phyloP scores from a whole-genome alignment of 2,329 filamentous ascomycete species.

The Nothophaeocryptopus gaeumannii region DNA sequence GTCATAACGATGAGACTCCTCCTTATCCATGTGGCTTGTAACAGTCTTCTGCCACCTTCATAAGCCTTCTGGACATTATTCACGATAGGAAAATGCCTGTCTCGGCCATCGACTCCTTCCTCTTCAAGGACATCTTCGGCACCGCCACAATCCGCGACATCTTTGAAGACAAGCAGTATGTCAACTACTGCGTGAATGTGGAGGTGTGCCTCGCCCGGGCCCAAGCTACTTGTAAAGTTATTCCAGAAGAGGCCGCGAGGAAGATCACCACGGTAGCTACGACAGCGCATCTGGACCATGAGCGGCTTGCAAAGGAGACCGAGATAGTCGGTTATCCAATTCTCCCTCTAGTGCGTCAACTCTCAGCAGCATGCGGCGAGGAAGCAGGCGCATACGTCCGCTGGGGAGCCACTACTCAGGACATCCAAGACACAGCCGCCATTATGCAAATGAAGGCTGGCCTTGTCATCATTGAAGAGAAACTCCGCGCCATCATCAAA shows the following conservation, averaged over 20 bases:
- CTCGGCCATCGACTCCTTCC: constrained; percentile 26
- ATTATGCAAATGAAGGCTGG: constrained; percentile 30
- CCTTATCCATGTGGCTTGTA: too few relatives aligned
- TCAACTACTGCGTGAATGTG: constrained; percentile 25
- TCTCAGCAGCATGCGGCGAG: constrained; percentile 25
- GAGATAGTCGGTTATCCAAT: constrained; percentile 35
- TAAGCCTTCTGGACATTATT: too few relatives aligned
- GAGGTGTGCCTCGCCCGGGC: constrained; percentile 26
- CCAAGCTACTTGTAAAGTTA: constrained; percentile 24
- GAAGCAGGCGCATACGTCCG: constrained; percentile 30
- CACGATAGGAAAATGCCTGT: constrained; percentile 23
- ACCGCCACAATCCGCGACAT: constrained; percentile 19
- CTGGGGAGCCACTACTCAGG: constrained; percentile 35
- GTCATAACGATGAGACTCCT: too few relatives aligned
- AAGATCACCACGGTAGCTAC: constrained; percentile 21
- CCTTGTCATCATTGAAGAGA: constrained; percentile 19
- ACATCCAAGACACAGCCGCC: constrained; percentile 32
- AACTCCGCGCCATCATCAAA: constrained; percentile 15
- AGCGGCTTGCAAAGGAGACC: constrained; percentile 26
- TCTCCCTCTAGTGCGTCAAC: constrained; percentile 31
- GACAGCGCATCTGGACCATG: constrained; percentile 19
- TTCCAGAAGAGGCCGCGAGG: constrained; percentile 26
- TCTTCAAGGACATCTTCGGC: constrained; percentile 27
- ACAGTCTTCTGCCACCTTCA: too few relatives aligned
- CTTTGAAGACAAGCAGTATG: constrained; percentile 23